These are phyloP conservation scores for Cryptococcus neoformans DNA, from an alignment of 1,284 basidiomycete genomes.

Conservation along the genomic window DNA sequence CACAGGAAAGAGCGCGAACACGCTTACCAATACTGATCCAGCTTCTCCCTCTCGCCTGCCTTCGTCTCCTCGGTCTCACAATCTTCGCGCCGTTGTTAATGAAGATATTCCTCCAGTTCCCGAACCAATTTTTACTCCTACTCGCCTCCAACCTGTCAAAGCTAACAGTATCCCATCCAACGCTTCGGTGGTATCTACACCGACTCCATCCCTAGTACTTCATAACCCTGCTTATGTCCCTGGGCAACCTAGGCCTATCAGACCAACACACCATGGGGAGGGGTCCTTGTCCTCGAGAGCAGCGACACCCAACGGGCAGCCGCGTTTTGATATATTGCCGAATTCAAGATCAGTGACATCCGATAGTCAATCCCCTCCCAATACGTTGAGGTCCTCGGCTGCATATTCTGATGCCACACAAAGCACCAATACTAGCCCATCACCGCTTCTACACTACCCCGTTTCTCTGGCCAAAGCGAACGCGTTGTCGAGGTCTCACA, in stretches of 20 bases:
- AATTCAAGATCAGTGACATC: slow-evolving; percentile 25
- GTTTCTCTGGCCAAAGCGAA: slow-evolving; percentile 5
- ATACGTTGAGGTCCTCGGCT: slow-evolving; percentile 2
- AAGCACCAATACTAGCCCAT: slow-evolving; percentile 1
- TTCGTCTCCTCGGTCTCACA: slow-evolving; percentile 28
- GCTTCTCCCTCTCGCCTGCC: slow-evolving; percentile 23
- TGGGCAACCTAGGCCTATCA: slow-evolving; percentile 42
- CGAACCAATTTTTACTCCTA: slow-evolving; percentile 32
- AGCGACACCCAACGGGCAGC: slow-evolving; percentile 19
- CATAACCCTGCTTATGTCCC: slow-evolving; percentile 34
- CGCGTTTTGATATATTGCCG: slow-evolving; percentile 4
- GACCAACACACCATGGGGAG: slow-evolving; percentile 26
- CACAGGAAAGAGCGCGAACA: slow-evolving; percentile 2
- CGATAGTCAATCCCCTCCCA: slow-evolving; percentile 10
- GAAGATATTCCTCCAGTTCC: slow-evolving; percentile 16
- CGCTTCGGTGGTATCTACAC: slow-evolving; percentile 13
- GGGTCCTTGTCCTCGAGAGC: slow-evolving; percentile 26
- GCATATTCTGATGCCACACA: slow-evolving; percentile 4
- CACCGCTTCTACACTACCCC: slow-evolving; percentile 2
- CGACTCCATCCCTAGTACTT: slow-evolving; percentile 9
- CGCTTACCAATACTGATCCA: slow-evolving; percentile 5
- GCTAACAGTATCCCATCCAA: slow-evolving; percentile 28
- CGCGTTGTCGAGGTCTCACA: neutral
- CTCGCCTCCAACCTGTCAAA: slow-evolving; percentile 29
- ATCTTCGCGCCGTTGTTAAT: slow-evolving; percentile 24